Evolutionary conservation across 768 basidiomycete genomes (phyloP).

Genomic region (Psilocybe cubensis): DNA sequence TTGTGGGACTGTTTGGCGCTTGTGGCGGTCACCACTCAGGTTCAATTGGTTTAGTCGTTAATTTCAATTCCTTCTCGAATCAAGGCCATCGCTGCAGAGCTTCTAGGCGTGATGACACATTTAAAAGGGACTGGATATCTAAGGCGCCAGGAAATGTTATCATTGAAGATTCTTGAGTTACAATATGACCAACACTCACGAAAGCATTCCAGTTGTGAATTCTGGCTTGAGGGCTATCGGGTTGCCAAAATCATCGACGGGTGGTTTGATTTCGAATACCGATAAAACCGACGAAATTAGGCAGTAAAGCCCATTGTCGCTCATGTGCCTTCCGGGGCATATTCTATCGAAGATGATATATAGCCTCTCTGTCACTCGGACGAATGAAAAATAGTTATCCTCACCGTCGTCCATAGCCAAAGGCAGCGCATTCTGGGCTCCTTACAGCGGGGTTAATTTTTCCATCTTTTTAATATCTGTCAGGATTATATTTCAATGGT

Average conservation of each 20-base stretch:
- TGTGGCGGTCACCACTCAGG: too few species aligned
- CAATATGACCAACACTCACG: too few species aligned
- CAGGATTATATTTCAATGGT: constrained; percentile 38
- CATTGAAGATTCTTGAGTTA: too few species aligned
- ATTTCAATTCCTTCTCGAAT: constrained; percentile 14
- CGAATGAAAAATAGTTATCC: neutral
- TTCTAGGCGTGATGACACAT: constrained; percentile 26
- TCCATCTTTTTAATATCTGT: constrained; percentile 31
- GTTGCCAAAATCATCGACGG: constrained; percentile 23
- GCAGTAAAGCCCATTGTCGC: constrained; percentile 23
- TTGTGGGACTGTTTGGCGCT: too few species aligned
- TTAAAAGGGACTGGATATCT: constrained; percentile 29
- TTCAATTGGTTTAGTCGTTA: constrained; percentile 7
- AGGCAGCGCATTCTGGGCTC: constrained; percentile 29
- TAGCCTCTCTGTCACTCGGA: neutral
- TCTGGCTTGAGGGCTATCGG: constrained; percentile 19
- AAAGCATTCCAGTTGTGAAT: constrained; percentile 22
- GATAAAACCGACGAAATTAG: constrained; percentile 23
- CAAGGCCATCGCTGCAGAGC: constrained; percentile 15
- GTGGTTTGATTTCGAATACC: constrained; percentile 27
- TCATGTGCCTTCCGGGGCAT: constrained; percentile 28
- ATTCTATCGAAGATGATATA: constrained; percentile 18
- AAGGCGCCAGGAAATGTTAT: too few species aligned
- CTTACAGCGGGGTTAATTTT: constrained; percentile 23
- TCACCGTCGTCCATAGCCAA: constrained; percentile 37